A percentile compares a stretch with the other conserved stretches of the same genome.
These are phyloP conservation scores for Lyophyllum atratum DNA, from an alignment of 768 basidiomycete species.

Conservation along the genomic window DNA sequence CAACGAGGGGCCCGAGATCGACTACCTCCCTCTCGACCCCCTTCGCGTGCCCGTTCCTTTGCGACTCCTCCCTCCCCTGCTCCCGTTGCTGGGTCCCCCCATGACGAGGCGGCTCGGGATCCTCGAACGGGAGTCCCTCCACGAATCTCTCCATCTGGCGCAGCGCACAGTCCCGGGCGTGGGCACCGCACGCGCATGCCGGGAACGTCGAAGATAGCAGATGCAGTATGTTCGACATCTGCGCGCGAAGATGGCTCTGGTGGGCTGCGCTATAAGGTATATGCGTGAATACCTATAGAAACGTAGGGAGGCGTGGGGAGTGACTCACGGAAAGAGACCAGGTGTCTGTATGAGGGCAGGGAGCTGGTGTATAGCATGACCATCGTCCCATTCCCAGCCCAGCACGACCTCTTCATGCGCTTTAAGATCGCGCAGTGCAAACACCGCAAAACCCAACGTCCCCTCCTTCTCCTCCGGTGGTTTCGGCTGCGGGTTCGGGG, in stretches of 20 bases:
- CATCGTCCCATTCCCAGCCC: slow-evolving; percentile 98
- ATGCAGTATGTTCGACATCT: slow-evolving; percentile 72
- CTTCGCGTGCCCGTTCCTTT: background rate
- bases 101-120: background rate
- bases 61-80: background rate
- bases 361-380: slow-evolving; percentile 77
- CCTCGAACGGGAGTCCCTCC: slow-evolving; percentile 17
- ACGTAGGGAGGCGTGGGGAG: background rate
- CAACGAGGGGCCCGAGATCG: slow-evolving; percentile 68
- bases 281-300: slow-evolving; percentile 4
- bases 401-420: slow-evolving; percentile 85
- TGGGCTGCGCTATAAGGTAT: slow-evolving; percentile 42
- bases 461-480: slow-evolving; percentile 16
- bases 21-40: slow-evolving; percentile 14
- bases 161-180: slow-evolving; percentile 62
- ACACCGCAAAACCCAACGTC: slow-evolving; percentile 73
- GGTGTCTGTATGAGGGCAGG: slow-evolving; percentile 67
- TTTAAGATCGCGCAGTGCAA: slow-evolving; percentile 73
- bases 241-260: slow-evolving; percentile 55
- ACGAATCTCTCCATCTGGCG: slow-evolving; percentile 69
- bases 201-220: slow-evolving; percentile 71
- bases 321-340: slow-evolving; percentile 57
- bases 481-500: slow-evolving; percentile 5
- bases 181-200: slow-evolving; percentile 72
- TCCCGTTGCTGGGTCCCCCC: background rate